These are phyloP conservation scores for Mycosphaerella arachidis DNA, from an alignment of 2,329 filamentous ascomycete genomes.

Conservation along the genomic window DNA sequence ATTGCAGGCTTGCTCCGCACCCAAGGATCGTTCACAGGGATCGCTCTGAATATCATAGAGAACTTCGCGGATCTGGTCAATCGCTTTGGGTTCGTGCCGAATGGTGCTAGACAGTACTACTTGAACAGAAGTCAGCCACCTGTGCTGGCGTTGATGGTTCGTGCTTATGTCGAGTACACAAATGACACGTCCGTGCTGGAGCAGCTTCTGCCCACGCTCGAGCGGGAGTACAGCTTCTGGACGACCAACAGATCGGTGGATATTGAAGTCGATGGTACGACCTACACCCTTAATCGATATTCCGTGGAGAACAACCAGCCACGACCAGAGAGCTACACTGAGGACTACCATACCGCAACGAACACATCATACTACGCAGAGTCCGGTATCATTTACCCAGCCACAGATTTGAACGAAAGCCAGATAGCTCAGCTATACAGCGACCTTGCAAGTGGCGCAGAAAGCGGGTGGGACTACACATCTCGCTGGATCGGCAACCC, in stretches of 20 bases:
- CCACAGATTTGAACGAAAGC: conserved; percentile 48
- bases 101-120: conserved; percentile 64
- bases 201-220: conserved; percentile 57
- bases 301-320: conserved; percentile 61
- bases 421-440: conserved; percentile 54
- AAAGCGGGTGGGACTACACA: conserved; percentile 63
- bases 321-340: conserved; percentile 62
- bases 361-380: conserved; percentile 59
- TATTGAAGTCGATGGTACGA: conserved; percentile 42
- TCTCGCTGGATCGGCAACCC: conserved; percentile 57
- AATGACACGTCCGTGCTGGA: conserved; percentile 59
- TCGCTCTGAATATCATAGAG: conserved; percentile 63
- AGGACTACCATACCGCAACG: conserved; percentile 62
- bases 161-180: conserved; percentile 59
- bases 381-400: conserved; percentile 57
- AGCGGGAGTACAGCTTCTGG: conserved; percentile 62
- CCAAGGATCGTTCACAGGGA: conserved; percentile 58
- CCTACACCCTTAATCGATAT: conserved; percentile 57
- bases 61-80: conserved; percentile 67
- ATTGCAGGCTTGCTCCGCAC: conserved; percentile 62
- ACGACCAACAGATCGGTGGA: conserved; percentile 56
- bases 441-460: conserved; percentile 61
- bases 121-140: conserved; percentile 65
- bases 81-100: conserved; percentile 61
- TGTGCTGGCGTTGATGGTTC: conserved; percentile 62